Percentiles rank a stretch among this genome's conserved stretches.
These are phyloP conservation scores for Citrus sp. DNA, from an alignment of 345 rosid species.

Conservation along the genomic window DNA sequence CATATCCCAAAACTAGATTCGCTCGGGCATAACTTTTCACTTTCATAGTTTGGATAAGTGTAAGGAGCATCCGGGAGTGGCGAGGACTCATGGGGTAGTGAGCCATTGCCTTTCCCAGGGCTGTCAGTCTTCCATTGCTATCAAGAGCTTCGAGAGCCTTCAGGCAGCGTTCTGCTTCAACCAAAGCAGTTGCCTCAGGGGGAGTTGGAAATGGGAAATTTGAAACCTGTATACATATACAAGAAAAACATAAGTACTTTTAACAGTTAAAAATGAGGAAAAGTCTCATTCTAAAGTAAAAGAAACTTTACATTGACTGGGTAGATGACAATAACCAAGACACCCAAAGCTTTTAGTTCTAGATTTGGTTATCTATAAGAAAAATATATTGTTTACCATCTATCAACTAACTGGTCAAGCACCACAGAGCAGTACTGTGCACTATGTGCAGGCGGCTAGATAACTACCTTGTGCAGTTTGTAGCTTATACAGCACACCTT, in stretches of 20 bases:
- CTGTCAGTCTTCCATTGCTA: conserved; percentile 52
- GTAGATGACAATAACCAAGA: background rate
- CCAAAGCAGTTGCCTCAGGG: conserved; percentile 57
- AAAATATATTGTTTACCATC: background rate
- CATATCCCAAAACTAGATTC: conserved; percentile 66
- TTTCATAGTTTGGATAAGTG: conserved; percentile 58
- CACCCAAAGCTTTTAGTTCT: background rate
- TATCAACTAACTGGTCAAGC: background rate
- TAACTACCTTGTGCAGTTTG: background rate
- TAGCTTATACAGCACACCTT: background rate
- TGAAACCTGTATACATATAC: conserved; percentile 49
- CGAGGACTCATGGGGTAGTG: conserved; percentile 88
- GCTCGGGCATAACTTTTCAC: conserved; percentile 41
- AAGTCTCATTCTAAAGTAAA: background rate
- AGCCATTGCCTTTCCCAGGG: conserved; percentile 86
- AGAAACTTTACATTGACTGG: background rate
- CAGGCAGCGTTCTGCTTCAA: conserved; percentile 69
- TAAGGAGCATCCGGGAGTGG: conserved; percentile 88
- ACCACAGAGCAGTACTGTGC: background rate
- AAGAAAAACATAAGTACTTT: background rate
- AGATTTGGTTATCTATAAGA: background rate
- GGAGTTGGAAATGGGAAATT: conserved; percentile 96
- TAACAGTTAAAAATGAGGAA: background rate
- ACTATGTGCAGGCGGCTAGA: background rate
- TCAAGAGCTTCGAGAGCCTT: conserved; percentile 79